A percentile compares a stretch with the other conserved stretches of the same genome.
These are phyloP conservation scores for Thymus quinquecostatus DNA, from an alignment of 257 asterid species.

Conservation along the genomic window DNA sequence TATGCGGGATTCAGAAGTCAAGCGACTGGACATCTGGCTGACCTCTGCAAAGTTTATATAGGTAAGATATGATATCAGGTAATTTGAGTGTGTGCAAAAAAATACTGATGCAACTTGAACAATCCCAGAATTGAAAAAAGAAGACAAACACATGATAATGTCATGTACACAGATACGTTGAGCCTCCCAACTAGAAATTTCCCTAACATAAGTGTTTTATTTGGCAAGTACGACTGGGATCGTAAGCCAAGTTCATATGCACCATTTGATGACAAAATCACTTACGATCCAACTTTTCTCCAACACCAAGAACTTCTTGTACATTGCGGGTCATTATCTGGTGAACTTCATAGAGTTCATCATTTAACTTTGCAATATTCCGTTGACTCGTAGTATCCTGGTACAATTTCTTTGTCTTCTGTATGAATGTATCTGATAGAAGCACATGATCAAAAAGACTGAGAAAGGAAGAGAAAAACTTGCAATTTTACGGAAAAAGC, in stretches of 20 bases:
- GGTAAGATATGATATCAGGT: too few relatives aligned
- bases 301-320: conserved; percentile 98
- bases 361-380: conserved; percentile 85
- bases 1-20: conserved; percentile 90
- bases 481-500: too few relatives aligned
- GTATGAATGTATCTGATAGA: conserved; percentile 74
- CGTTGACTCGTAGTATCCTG: conserved; percentile 96
- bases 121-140: conserved; percentile 11
- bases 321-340: conserved; percentile 99
- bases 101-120: not conserved
- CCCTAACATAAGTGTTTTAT: too few relatives aligned
- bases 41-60: conserved; percentile 31
- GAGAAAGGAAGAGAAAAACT: conserved; percentile 18
- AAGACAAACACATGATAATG: not conserved
- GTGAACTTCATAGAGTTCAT: conserved; percentile 99
- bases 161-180: too few relatives aligned
- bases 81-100: too few relatives aligned
- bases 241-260: too few relatives aligned
- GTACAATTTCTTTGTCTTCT: conserved; percentile 87
- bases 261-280: not conserved
- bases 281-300: conserved; percentile 99
- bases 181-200: not conserved
- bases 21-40: conserved; percentile 89
- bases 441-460: conserved; percentile 14
- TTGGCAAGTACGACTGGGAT: too few relatives aligned